These are phyloP conservation scores for Diaporthe sp. DNA, from an alignment of 2,329 filamentous ascomycete species.

Conservation along the genomic window DNA sequence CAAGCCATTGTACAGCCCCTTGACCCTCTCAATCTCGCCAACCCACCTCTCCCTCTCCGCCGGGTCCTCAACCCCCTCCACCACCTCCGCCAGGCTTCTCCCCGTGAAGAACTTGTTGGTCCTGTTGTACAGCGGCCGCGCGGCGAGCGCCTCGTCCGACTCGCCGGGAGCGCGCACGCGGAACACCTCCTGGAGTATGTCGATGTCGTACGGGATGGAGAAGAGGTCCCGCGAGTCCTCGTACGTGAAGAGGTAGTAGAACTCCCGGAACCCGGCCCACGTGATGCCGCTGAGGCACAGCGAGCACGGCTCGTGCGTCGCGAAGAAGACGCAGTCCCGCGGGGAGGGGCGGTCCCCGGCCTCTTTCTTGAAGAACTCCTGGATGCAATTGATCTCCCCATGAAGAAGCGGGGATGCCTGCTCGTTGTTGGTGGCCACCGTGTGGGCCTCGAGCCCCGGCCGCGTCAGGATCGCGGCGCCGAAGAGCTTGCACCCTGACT, in stretches of 20 bases:
- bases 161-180: conserved; percentile 59
- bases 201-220: conserved; percentile 69
- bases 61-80: conserved; percentile 53
- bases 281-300: conserved; percentile 70
- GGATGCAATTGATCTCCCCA: conserved; percentile 73
- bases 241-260: conserved; percentile 72
- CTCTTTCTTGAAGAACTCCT: conserved; percentile 63
- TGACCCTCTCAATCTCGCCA: conserved; percentile 62
- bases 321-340: conserved; percentile 68
- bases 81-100: conserved; percentile 58
- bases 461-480: conserved; percentile 68
- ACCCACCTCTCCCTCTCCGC: conserved; percentile 52
- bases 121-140: conserved; percentile 66
- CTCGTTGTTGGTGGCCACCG: conserved; percentile 70
- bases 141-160: conserved; percentile 53
- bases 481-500: conserved; percentile 69
- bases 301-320: conserved; percentile 72
- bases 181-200: conserved; percentile 70
- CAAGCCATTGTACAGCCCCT: conserved; percentile 61
- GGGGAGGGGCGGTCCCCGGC: conserved; percentile 15
- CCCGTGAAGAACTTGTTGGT: conserved; percentile 68
- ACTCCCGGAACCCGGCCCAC: conserved; percentile 69
- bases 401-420: conserved; percentile 65
- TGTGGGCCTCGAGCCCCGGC: conserved; percentile 57
- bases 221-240: conserved; percentile 71